phyloP scores from a whole-genome alignment of 305 asterid genomes.

The Euphrasia arctica region DNA sequence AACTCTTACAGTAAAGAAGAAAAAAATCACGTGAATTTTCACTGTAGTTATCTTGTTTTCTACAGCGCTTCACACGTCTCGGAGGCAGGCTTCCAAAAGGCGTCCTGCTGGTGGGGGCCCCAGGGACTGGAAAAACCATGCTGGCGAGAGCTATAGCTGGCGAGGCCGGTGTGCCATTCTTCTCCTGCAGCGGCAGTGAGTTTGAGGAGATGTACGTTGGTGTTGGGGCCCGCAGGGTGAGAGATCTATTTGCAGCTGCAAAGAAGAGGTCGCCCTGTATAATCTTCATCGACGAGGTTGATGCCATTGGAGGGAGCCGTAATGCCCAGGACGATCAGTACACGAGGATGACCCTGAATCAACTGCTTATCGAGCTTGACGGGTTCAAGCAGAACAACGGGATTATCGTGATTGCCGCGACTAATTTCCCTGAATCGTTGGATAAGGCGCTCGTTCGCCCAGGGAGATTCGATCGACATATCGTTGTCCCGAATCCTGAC shows the following conservation, averaged over 20 bases:
- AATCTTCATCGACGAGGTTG: constrained; percentile 90
- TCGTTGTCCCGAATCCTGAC: constrained; percentile 96
- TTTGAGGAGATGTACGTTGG: constrained; percentile 96
- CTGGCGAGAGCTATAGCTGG: constrained; percentile 94
- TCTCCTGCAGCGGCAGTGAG: constrained; percentile 92
- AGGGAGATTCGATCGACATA: constrained; percentile 88
- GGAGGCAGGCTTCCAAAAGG: constrained; percentile 96
- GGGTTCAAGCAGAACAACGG: constrained; percentile 98
- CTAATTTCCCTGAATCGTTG: constrained; percentile 89
- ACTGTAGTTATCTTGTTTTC: constrained; percentile 25
- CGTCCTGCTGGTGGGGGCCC: constrained; percentile 90
- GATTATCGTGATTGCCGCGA: constrained; percentile 88
- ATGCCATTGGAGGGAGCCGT: constrained; percentile 97
- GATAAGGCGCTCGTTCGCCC: constrained; percentile 96
- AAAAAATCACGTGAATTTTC: constrained; percentile 6
- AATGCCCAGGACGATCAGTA: constrained; percentile 94
- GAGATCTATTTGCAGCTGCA: constrained; percentile 90
- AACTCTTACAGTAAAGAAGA: no score
- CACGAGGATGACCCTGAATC: constrained; percentile 95
- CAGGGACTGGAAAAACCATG: constrained; percentile 99
- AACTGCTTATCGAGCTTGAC: constrained; percentile 91
- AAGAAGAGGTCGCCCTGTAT: constrained; percentile 96
- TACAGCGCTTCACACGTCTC: constrained; percentile 82
- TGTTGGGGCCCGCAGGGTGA: constrained; percentile 90
- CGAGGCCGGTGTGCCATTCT: constrained; percentile 94